phyloP scores from a whole-genome alignment of 2,329 filamentous ascomycete species.

The Sclerotinia borealis region DNA sequence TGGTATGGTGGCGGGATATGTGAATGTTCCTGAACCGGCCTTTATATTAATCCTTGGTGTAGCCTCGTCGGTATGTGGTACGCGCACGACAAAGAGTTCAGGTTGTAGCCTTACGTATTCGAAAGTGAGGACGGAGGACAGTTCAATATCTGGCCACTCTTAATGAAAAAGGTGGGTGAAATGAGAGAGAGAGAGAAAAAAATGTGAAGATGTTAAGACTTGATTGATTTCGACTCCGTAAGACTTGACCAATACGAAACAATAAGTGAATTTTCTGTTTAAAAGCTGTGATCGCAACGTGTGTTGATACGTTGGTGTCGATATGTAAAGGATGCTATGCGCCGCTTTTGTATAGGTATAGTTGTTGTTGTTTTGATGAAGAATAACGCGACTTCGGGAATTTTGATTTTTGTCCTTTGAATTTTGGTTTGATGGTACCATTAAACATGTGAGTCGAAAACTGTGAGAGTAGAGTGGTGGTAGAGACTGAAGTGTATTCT shows the following conservation, averaged over 20 bases:
- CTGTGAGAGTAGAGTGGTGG: not conserved
- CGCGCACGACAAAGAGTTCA: not conserved
- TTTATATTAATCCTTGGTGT: not conserved
- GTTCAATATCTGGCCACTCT: slow-evolving; percentile 1
- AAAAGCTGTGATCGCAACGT: not conserved
- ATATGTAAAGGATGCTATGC: not conserved
- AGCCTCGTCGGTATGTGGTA: slow-evolving; percentile 1
- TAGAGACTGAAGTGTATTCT: not conserved
- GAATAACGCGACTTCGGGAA: not conserved
- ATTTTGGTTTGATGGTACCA: not conserved
- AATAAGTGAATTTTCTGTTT: not conserved
- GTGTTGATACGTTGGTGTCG: not conserved
- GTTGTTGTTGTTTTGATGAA: not conserved
- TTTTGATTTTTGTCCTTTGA: not conserved
- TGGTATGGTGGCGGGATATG: not conserved
- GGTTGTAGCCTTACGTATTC: not conserved
- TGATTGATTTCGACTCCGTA: not conserved
- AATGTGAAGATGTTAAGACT: too few species aligned
- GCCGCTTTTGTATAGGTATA: not conserved
- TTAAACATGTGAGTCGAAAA: not conserved
- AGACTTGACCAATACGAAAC: not conserved
- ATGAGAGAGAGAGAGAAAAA: too few species aligned
- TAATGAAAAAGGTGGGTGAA: not conserved
- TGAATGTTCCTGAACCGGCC: not conserved
- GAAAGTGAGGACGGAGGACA: not conserved